Percentiles rank a stretch among this genome's conserved stretches.
Evolutionary conservation across 257 asterid species (phyloP).

Genomic region (Nicotiana tomentosiformis): DNA sequence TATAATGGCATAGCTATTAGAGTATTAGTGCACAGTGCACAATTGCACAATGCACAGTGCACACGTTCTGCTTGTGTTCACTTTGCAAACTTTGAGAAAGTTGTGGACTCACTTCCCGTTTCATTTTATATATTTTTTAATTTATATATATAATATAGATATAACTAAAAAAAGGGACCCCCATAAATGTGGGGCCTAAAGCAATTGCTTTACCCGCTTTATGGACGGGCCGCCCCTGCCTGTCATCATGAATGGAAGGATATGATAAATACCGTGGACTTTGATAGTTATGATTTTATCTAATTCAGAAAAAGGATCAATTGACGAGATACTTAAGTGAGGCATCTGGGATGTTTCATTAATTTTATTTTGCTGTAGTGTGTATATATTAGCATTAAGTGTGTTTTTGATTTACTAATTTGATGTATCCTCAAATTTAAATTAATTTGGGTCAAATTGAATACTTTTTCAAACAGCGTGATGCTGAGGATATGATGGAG

Average conservation of each 20-base stretch:
- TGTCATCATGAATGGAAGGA: not conserved
- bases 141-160: too few species aligned
- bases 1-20: too few species aligned
- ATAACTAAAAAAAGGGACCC: too few species aligned
- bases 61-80: too few species aligned
- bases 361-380: not conserved
- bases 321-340: not conserved
- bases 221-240: too few species aligned
- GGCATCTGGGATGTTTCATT: not conserved
- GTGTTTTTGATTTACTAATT: not conserved
- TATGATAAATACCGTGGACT: not conserved
- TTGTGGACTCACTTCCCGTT: too few species aligned
- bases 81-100: too few species aligned
- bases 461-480: constrained; percentile 51
- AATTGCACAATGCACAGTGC: too few species aligned
- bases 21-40: too few species aligned
- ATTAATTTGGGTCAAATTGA: not conserved
- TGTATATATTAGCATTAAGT: not conserved
- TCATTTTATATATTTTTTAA: too few species aligned
- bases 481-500: constrained; percentile 79
- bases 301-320: not conserved
- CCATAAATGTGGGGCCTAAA: too few species aligned
- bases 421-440: not conserved
- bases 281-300: not conserved
- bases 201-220: too few species aligned